Evolutionary conservation across 805 yeast genomes (phyloP).

Genomic region (Naumovozyma baii): DNA sequence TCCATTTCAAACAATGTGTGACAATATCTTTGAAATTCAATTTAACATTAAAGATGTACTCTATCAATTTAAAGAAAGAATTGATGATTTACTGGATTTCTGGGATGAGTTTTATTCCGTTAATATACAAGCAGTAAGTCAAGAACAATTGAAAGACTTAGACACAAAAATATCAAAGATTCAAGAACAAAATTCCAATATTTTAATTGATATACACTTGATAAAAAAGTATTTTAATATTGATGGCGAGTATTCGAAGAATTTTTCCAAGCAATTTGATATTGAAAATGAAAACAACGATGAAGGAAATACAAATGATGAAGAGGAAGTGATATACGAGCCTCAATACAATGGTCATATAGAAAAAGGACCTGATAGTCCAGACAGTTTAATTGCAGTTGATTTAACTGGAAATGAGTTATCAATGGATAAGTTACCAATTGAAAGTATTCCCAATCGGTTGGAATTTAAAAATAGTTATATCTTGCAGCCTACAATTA

Average conservation of each 20-base stretch:
- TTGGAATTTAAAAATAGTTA: too few relatives aligned
- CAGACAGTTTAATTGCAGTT: too few relatives aligned
- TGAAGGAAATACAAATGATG: not conserved
- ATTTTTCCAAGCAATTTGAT: not conserved
- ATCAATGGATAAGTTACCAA: too few relatives aligned
- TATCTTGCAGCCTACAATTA: too few relatives aligned
- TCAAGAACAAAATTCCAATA: constrained; percentile 15
- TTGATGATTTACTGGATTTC: not conserved
- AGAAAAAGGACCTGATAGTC: too few relatives aligned
- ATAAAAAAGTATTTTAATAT: constrained; percentile 8
- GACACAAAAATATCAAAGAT: constrained; percentile 11
- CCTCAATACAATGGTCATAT: too few relatives aligned
- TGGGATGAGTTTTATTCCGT: not conserved
- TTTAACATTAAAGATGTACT: not conserved
- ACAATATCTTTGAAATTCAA: not conserved
- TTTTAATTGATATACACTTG: constrained; percentile 12
- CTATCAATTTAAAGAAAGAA: not conserved
- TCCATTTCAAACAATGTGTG: not conserved
- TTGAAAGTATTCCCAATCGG: too few relatives aligned
- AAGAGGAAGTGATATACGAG: too few relatives aligned
- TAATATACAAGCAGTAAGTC: not conserved
- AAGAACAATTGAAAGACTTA: constrained; percentile 8
- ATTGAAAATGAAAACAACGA: not conserved
- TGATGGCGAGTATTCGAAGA: not conserved
- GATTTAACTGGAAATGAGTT: too few relatives aligned